Evolutionary conservation across 164 flowering plant genomes (phyloP), one percentile per base, ranked within the genome.

Genomic region (Cinnamomum chago): DNA sequence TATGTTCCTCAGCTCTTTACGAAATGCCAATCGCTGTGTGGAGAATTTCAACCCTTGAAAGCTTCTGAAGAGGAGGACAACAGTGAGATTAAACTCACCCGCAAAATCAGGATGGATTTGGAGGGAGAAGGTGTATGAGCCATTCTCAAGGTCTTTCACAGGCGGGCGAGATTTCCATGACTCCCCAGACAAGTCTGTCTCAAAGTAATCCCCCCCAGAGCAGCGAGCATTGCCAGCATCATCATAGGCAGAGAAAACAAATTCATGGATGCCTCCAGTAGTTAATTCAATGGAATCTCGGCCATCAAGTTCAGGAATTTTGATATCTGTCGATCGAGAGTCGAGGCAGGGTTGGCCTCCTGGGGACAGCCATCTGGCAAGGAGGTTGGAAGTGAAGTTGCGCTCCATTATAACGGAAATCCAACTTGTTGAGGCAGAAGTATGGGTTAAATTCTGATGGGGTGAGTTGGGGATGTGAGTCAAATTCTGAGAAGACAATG

Each of bases 121-220:
- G 27, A 95, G 85, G 30, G 82, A 82, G 28, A 95, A 5, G 6
- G 82, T 73, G 81, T 95, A 93, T 25, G 91, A 84, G 0, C 97
- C 98, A 72, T 95, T 90, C 4, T 84, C 86, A 15, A 81, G 79
- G 86, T 95, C 98, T 68, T 82, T 87, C 15, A 92, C 76, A 0
- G 88, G 84, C 5, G 98, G 98, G 65, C 98, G 76, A 12, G 97
- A 86, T 78, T 90, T 95, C 97, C 98, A 95, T 5, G 75, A 73
- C 40, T 87, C 90, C n/a, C 98, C 89, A 0, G 97, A 90, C 12
- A 95, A 85, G 77, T 91, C 97, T 3, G 86, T 83, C 81, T 95
- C 98, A 58, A 91, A 93, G 79, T 89, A 95, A 75, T 95, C 98
- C 1, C 98, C 98, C 52, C 98, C 98, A 3, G 78, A 71, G 71